Evolutionary conservation across 306 rosid genomes (phyloP), one percentile per base, ranked within the genome.

Genomic region (Pueraria montana): DNA sequence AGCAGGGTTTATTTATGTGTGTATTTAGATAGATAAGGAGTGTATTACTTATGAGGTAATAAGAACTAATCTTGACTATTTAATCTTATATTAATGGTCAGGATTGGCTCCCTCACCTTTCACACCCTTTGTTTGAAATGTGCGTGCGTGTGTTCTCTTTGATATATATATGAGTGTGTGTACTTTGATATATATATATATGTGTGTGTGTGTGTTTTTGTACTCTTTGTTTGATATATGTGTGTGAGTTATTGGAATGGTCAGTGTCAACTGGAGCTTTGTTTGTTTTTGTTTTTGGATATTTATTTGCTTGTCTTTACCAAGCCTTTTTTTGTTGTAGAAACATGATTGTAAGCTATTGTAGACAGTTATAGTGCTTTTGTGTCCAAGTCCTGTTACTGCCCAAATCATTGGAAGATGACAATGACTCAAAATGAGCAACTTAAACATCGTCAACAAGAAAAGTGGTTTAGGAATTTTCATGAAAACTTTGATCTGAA

Each of bases 401-500:
- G 34, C 27, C 46, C 26, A 32, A 67, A 56, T 58, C 17, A 21
- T 81, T 61, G 49, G 36, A 70, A 79, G 72, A 82, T 82, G 84
- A 73, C 64, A 61, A 82, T 79, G 43, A 70, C 24, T 26, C 55
- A 13, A 40, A 23, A 38, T 50, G 43, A 83, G 56, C 38, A 79
- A 36, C 75, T 21, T 46, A 40, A 62, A 49, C 59, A 40, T 16
- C 38, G 18, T 74, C 75, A 58, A 1, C 38, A 24, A 17, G 80
- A 62, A 52, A 74, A 74, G 40, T 23, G 24, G 43, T 59, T 49
- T 34, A 75, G 14, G 46, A 40, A 40, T 50, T 61, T 83, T 40
- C 50, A 40, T 50, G 79, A 42, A 27, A 58, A 67, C 14, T 24
- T 86, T 16, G 83, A 74, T 55, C 73, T 73, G 45, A 86, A 82